phyloP scores from a whole-genome alignment of 768 basidiomycete species.

The Cystofilobasidium macerans region DNA sequence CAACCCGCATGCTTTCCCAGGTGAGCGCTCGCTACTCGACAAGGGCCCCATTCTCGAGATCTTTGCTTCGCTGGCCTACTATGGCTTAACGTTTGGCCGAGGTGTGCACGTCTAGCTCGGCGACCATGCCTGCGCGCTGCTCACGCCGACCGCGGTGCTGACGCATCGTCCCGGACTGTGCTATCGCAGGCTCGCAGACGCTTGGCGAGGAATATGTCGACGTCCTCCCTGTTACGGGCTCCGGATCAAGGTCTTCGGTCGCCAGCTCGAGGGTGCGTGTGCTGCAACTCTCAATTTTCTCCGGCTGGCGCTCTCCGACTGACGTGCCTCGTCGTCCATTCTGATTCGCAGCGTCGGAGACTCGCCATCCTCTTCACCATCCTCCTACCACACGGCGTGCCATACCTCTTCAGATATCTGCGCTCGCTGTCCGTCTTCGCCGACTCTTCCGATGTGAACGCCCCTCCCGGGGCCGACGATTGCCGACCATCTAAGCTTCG shows the following conservation, averaged over 20 bases:
- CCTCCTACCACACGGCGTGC: conserved; percentile 11
- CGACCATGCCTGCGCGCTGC: background rate
- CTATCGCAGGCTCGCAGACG: conserved; percentile 55
- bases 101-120: conserved; percentile 42
- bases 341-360: conserved; percentile 36
- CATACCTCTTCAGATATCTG: background rate
- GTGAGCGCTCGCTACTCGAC: conserved; percentile 64
- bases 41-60: conserved; percentile 76
- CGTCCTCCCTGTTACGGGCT: conserved; percentile 58
- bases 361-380: conserved; percentile 13
- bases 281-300: background rate
- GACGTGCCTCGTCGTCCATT: conserved; percentile 54
- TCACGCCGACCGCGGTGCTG: background rate
- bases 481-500: background rate
- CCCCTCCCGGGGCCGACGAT: background rate
- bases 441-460: background rate
- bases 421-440: background rate
- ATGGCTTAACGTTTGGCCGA: conserved; percentile 60
- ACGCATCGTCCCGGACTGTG: background rate
- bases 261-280: conserved; percentile 25
- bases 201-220: conserved; percentile 87
- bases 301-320: conserved; percentile 40
- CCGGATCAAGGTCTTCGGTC: conserved; percentile 38
- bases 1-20: conserved; percentile 39
- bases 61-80: conserved; percentile 56